These are phyloP conservation scores for Trichoderma koningii DNA, from an alignment of 2,329 filamentous ascomycete species.

Conservation along the genomic window DNA sequence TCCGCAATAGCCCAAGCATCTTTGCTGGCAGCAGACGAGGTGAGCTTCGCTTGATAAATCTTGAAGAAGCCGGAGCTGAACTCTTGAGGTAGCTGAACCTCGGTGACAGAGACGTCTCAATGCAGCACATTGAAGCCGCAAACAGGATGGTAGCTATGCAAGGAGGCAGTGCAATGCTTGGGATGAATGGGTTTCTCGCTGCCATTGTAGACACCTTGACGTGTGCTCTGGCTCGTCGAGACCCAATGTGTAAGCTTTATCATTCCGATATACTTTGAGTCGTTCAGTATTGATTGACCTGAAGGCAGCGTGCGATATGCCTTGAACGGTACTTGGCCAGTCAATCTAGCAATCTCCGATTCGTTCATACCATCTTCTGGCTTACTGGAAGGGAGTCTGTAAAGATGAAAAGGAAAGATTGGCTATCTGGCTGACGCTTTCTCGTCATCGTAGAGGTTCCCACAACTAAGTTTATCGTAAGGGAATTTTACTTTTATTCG, in stretches of 20 bases:
- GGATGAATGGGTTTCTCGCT: slow-evolving; percentile 11
- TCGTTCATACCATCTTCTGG: too few species aligned
- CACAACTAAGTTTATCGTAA: too few species aligned
- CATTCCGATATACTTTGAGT: accelerated
- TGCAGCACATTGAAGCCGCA: slow-evolving; percentile 20
- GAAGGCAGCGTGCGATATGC: neutral
- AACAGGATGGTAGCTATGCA: slow-evolving; percentile 20
- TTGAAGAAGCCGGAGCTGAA: neutral
- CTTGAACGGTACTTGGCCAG: neutral
- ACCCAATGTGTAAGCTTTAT: slow-evolving; percentile 12
- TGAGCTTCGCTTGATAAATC: neutral
- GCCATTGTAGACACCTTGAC: slow-evolving; percentile 17
- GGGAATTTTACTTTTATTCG: too few species aligned
- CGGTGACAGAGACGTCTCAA: slow-evolving; percentile 9
- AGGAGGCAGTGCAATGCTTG: slow-evolving; percentile 16
- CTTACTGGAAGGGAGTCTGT: too few species aligned
- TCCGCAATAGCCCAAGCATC: slow-evolving; percentile 13
- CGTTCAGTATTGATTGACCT: neutral
- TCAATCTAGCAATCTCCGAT: too few species aligned
- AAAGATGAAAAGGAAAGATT: too few species aligned
- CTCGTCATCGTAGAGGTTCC: too few species aligned
- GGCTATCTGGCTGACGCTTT: too few species aligned
- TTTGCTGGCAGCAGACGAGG: slow-evolving; percentile 18
- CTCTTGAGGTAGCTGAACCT: neutral
- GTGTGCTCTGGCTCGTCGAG: slow-evolving; percentile 3